Evolutionary conservation across 352 stramenopile genomes (phyloP).

Genomic region (Phytophthora citricola): DNA sequence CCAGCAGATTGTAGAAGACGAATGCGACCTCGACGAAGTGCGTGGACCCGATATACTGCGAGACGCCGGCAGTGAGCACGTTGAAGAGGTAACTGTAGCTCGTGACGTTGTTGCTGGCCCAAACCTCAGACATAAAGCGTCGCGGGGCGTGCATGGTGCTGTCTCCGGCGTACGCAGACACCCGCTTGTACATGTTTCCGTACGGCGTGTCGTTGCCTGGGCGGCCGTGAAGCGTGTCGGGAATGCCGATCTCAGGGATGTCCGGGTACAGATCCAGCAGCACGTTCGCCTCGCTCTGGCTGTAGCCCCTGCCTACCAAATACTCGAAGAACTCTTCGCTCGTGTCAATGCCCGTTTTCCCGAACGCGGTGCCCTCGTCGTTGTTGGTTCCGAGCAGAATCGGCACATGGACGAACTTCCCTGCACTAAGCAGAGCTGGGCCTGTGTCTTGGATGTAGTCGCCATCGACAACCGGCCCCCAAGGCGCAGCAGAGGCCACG

Average conservation of each 20-base stretch:
- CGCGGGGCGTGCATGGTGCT: conserved; percentile 27
- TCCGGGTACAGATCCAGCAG: conserved; percentile 30
- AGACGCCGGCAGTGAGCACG: conserved; percentile 19
- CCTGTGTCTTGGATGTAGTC: conserved; percentile 26
- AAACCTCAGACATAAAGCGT: conserved; percentile 28
- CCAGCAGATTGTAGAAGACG: conserved; percentile 40
- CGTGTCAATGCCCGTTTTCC: conserved; percentile 12
- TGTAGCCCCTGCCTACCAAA: conserved; percentile 13
- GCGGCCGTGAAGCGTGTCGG: conserved; percentile 23
- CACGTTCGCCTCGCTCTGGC: conserved; percentile 1
- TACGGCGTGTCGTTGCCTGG: conserved; percentile 1
- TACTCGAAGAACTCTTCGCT: conserved; percentile 26
- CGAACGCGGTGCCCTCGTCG: conserved; percentile 37
- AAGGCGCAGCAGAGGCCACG: conserved; percentile 17
- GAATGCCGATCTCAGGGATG: conserved; percentile 30
- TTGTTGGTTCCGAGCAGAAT: conserved; percentile 31
- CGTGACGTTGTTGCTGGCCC: conserved; percentile 25
- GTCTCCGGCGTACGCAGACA: conserved; percentile 26
- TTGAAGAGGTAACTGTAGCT: conserved; percentile 45
- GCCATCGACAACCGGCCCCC: conserved; percentile 26
- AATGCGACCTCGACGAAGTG: conserved; percentile 39
- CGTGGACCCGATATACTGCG: conserved; percentile 21
- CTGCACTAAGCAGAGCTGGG: conserved; percentile 16
- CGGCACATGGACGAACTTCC: conserved; percentile 34
- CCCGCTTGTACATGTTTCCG: conserved; percentile 31